phyloP scores from a whole-genome alignment of 805 yeast genomes.

The Huiozyma sinensis region DNA sequence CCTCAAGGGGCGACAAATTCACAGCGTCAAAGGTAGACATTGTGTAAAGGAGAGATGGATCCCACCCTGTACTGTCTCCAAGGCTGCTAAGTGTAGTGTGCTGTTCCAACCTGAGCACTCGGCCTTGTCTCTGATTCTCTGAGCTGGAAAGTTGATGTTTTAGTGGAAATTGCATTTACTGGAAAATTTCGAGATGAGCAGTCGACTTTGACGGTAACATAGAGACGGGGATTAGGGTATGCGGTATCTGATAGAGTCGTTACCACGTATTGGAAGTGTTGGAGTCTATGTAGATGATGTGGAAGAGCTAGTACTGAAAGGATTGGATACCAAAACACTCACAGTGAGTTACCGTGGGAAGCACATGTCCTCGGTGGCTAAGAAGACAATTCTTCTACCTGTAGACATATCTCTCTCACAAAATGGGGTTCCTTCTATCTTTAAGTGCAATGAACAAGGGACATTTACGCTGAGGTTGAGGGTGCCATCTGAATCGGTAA shows the following conservation, averaged over 20 bases:
- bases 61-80: background rate
- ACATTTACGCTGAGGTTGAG: conserved; percentile 7
- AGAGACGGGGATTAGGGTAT: background rate
- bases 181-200: no score
- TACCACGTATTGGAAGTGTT: conserved; percentile 11
- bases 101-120: no score
- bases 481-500: background rate
- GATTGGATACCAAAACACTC: background rate
- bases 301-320: background rate
- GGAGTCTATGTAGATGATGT: conserved; percentile 12
- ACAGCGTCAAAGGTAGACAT: conserved; percentile 70
- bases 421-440: background rate
- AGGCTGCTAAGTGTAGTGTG: background rate
- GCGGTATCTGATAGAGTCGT: conserved; percentile 6
- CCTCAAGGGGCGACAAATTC: conserved; percentile 65
- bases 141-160: no score
- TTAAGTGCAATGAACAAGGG: background rate
- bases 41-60: background rate
- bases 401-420: background rate
- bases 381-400: conserved; percentile 4
- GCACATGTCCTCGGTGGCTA: background rate
- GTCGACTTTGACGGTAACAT: no score
- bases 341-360: conserved; percentile 1
- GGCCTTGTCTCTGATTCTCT: no score
- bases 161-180: no score